Conservation (phyloP, 345 rosid species). For the Citrus cavaleriei region DNA sequence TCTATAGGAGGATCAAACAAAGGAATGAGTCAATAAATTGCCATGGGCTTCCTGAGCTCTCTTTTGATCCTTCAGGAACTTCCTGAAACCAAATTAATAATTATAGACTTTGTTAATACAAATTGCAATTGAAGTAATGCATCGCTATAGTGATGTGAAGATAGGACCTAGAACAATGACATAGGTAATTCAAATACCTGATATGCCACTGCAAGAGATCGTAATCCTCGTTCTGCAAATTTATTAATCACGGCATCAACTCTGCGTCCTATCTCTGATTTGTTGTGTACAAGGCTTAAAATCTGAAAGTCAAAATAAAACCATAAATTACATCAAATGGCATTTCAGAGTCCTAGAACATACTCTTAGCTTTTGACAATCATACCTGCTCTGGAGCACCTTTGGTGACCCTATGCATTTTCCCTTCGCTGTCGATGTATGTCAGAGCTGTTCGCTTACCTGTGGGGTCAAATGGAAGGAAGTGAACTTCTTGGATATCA, state of each 20-base stretch:
- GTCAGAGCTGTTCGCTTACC: slow-evolving; percentile 63
- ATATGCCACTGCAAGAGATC: slow-evolving; percentile 63
- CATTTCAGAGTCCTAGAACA: neutral
- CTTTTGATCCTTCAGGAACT: slow-evolving; percentile 59
- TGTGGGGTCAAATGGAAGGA: slow-evolving; percentile 61
- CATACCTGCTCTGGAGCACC: slow-evolving; percentile 67
- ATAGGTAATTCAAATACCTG: slow-evolving; percentile 31
- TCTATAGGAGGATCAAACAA: slow-evolving; percentile 64
- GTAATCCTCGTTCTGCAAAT: slow-evolving; percentile 55
- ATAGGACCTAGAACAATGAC: neutral
- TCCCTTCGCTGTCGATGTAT: slow-evolving; percentile 44
- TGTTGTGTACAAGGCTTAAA: slow-evolving; percentile 44
- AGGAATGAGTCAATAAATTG: slow-evolving; percentile 57
- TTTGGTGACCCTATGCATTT: slow-evolving; percentile 67
- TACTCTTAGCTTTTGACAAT: neutral
- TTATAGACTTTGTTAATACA: neutral
- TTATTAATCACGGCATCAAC: slow-evolving; percentile 47
- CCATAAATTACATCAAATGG: slow-evolving; percentile 5
- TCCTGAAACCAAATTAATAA: slow-evolving; percentile 31
- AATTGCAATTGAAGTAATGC: neutral
- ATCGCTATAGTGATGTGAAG: neutral
- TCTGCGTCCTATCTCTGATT: slow-evolving; percentile 50
- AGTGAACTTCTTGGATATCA: slow-evolving; percentile 60
- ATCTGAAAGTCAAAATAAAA: slow-evolving; percentile 29
- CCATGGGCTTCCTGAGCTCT: slow-evolving; percentile 63